Percentiles rank a stretch among this genome's conserved stretches.
These are phyloP conservation scores for Asterionellopsis glacialis DNA, from an alignment of 108 stramenopile species.

Conservation along the genomic window DNA sequence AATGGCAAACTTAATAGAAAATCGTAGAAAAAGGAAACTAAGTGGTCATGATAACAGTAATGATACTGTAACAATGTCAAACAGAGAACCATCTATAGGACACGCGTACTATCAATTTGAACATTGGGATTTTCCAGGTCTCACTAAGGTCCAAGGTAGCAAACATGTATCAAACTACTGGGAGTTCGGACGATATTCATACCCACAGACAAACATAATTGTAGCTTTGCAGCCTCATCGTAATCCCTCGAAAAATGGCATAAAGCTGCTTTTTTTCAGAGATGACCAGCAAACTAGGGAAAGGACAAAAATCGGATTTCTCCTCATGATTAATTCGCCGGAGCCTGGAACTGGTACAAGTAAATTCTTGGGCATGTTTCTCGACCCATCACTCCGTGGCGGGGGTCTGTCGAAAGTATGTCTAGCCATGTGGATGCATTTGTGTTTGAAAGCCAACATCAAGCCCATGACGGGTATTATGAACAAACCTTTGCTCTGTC, in stretches of 20 bases:
- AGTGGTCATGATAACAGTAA: too few relatives aligned
- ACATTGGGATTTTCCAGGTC: slow-evolving; percentile 23
- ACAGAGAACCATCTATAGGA: background rate
- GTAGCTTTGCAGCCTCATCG: slow-evolving; percentile 35
- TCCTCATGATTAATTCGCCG: slow-evolving; percentile 31
- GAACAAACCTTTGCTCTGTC: slow-evolving; percentile 33
- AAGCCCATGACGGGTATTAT: slow-evolving; percentile 34
- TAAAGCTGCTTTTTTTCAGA: slow-evolving; percentile 27
- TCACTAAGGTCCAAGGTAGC: slow-evolving; percentile 25
- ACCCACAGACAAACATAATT: background rate
- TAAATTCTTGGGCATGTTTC: slow-evolving; percentile 28
- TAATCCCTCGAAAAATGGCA: slow-evolving; percentile 34
- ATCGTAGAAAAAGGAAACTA: background rate
- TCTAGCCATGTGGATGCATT: slow-evolving; percentile 29
- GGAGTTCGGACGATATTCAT: background rate
- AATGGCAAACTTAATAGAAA: slow-evolving; percentile 6
- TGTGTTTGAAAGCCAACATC: slow-evolving; percentile 24
- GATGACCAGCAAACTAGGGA: background rate
- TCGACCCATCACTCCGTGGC: slow-evolving; percentile 13
- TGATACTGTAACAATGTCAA: too few relatives aligned
- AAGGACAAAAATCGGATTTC: slow-evolving; percentile 28
- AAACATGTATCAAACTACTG: slow-evolving; percentile 10
- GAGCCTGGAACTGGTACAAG: slow-evolving; percentile 11
- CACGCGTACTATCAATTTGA: slow-evolving; percentile 14
- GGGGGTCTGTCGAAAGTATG: slow-evolving; percentile 35